A percentile compares a stretch with the other conserved stretches of the same genome.
These are phyloP conservation scores for Apiospora rasikravindrae DNA, from an alignment of 2,329 filamentous ascomycete genomes.

Conservation along the genomic window DNA sequence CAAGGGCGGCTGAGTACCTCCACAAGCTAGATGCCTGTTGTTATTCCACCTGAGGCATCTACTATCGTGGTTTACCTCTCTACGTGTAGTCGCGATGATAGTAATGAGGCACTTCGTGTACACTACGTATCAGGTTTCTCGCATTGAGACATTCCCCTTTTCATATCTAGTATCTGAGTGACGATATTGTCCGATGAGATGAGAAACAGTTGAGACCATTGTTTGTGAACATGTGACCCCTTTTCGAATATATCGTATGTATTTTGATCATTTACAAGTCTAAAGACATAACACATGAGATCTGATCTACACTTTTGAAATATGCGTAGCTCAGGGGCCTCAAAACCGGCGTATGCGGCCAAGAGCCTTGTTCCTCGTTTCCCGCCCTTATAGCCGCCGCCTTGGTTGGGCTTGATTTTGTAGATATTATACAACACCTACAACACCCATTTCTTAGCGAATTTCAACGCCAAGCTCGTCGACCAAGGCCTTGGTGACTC, in stretches of 20 bases:
- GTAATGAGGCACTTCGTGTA: background rate
- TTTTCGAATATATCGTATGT: background rate
- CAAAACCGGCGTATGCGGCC: background rate
- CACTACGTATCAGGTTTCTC: background rate
- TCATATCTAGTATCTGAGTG: background rate
- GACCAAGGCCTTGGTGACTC: constrained; percentile 69
- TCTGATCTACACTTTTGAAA: background rate
- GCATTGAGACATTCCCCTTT: background rate
- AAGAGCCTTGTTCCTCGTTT: background rate
- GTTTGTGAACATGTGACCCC: too few species aligned
- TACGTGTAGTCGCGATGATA: background rate
- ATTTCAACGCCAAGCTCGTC: constrained; percentile 79
- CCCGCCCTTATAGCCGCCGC: background rate
- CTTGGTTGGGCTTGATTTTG: background rate
- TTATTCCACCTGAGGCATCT: background rate
- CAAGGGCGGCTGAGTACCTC: background rate
- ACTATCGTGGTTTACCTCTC: background rate
- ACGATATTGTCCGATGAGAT: background rate
- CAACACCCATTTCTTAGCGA: constrained; percentile 49
- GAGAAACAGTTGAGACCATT: background rate
- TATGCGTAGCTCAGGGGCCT: background rate
- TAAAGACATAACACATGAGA: background rate
- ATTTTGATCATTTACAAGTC: background rate
- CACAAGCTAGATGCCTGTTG: background rate
- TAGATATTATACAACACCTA: background rate